A percentile compares a stretch with the other conserved stretches of the same genome.
phyloP scores from a whole-genome alignment of 257 asterid species.

The Penstemon barbatus region DNA sequence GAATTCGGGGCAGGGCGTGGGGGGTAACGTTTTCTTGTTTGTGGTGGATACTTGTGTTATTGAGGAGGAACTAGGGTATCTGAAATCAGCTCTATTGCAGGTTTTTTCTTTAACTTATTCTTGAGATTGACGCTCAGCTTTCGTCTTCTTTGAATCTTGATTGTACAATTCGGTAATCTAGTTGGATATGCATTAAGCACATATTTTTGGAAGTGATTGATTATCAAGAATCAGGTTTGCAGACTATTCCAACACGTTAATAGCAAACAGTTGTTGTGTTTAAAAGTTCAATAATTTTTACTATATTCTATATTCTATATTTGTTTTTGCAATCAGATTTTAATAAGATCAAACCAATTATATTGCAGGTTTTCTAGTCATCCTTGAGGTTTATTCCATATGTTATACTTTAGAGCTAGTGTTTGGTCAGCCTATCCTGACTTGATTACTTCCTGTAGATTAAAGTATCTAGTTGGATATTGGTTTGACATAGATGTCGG shows the following conservation, averaged over 20 bases:
- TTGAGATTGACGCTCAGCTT: background rate
- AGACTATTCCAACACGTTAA: too few relatives aligned
- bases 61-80: slow-evolving; percentile 87
- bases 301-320: too few relatives aligned
- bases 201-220: too few relatives aligned
- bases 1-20: slow-evolving; percentile 38
- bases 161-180: background rate
- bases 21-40: slow-evolving; percentile 62
- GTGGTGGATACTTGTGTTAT: slow-evolving; percentile 86
- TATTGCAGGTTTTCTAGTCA: background rate
- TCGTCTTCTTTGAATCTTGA: background rate
- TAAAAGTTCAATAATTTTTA: too few relatives aligned
- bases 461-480: background rate
- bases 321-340: too few relatives aligned
- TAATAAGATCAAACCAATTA: too few relatives aligned
- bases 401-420: background rate
- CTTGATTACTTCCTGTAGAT: background rate
- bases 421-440: slow-evolving; percentile 7
- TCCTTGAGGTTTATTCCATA: slow-evolving; percentile 12
- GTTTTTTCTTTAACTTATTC: slow-evolving; percentile 26
- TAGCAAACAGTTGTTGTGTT: too few relatives aligned
- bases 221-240: too few relatives aligned
- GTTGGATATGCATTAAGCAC: too few relatives aligned
- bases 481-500: background rate
- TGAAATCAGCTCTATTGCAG: slow-evolving; percentile 86